Percentiles rank a stretch among this genome's conserved stretches.
Evolutionary conservation across 345 rosid genomes (phyloP).

Genomic region (Eucalyptus albens): DNA sequence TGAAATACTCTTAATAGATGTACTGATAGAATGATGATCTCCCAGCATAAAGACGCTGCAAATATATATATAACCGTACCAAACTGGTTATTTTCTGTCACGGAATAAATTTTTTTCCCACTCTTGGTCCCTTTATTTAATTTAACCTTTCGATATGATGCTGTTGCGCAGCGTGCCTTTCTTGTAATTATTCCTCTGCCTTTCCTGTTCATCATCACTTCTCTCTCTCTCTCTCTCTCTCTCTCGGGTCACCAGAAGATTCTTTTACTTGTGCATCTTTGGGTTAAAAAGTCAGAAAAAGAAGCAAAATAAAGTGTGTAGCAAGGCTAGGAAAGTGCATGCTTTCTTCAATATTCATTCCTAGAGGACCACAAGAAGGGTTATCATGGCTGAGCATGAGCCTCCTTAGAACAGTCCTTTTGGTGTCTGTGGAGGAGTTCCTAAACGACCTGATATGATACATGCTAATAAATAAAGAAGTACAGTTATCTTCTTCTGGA

Average conservation of each 20-base stretch:
- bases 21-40: not conserved
- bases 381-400: not conserved
- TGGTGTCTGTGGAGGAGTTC: not conserved
- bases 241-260: not conserved
- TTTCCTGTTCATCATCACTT: not conserved
- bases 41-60: not conserved
- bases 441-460: not conserved
- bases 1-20: not conserved
- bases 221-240: not conserved
- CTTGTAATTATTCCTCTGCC: not conserved
- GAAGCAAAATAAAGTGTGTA: not conserved
- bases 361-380: not conserved
- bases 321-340: not conserved
- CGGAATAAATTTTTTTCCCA: not conserved
- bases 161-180: not conserved
- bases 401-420: not conserved
- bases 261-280: not conserved
- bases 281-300: not conserved
- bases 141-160: not conserved
- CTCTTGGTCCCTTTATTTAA: not conserved
- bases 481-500: not conserved
- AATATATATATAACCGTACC: not conserved
- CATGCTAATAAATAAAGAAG: not conserved
- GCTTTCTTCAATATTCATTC: not conserved
- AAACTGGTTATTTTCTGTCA: not conserved